Conservation (phyloP, 1,284 basidiomycete species). For the Marasmius oreades region DNA sequence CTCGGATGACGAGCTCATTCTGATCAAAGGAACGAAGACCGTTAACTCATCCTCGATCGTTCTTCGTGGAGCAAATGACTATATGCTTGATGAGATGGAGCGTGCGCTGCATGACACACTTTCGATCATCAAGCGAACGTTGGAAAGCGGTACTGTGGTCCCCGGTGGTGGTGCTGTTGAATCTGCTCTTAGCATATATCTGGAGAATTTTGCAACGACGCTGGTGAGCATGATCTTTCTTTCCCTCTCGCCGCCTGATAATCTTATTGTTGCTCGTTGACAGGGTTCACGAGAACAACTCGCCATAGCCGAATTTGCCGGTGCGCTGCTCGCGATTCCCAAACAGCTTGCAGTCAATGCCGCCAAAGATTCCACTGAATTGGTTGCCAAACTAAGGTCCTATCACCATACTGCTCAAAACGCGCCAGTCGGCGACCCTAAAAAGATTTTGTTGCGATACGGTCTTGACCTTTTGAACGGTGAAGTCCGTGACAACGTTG, state of each 20-base stretch:
- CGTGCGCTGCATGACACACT: slow-evolving; percentile 93
- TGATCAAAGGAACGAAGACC: slow-evolving; percentile 97
- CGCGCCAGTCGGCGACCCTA: slow-evolving; percentile 88
- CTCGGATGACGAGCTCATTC: slow-evolving; percentile 97
- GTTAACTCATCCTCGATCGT: slow-evolving; percentile 94
- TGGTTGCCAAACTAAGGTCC: slow-evolving; percentile 94
- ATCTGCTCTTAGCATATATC: slow-evolving; percentile 93
- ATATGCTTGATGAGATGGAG: slow-evolving; percentile 99
- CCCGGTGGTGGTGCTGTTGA: slow-evolving; percentile 98
- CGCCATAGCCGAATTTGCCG: slow-evolving; percentile 97
- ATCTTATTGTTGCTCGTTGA: too few species aligned
- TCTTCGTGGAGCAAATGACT: slow-evolving; percentile 97
- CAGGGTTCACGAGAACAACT: slow-evolving; percentile 97
- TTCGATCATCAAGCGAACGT: slow-evolving; percentile 94
- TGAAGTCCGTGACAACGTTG: slow-evolving; percentile 92
- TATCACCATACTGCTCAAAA: slow-evolving; percentile 98
- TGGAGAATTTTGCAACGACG: slow-evolving; percentile 99
- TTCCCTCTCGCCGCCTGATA: slow-evolving; percentile 7
- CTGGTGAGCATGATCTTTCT: slow-evolving; percentile 51
- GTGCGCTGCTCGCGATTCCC: slow-evolving; percentile 90
- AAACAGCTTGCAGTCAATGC: slow-evolving; percentile 98
- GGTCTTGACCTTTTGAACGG: slow-evolving; percentile 95
- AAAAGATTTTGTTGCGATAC: slow-evolving; percentile 91
- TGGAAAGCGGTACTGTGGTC: slow-evolving; percentile 95
- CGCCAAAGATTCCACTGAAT: slow-evolving; percentile 96